A percentile compares a stretch with the other conserved stretches of the same genome.
Evolutionary conservation across 1,139 yeast genomes (phyloP).

Genomic region (Taphrina confusa): DNA sequence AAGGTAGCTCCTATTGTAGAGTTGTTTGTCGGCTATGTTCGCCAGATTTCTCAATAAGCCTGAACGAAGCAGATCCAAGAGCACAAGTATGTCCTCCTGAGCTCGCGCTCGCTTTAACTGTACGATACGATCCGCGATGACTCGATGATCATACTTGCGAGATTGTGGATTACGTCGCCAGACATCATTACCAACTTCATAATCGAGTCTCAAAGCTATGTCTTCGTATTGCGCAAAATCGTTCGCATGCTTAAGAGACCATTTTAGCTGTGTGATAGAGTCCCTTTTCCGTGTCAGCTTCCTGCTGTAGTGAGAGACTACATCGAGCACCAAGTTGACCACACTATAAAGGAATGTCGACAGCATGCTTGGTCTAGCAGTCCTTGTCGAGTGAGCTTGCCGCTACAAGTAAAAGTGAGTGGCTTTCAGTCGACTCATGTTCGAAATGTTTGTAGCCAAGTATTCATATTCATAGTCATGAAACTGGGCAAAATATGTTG

Average conservation of each 20-base stretch:
- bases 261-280: constrained; percentile 9
- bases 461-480: no score
- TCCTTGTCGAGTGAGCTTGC: no score
- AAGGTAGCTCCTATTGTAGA: constrained; percentile 53
- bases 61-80: constrained; percentile 73
- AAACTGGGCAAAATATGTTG: no score
- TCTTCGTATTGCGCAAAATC: constrained; percentile 31
- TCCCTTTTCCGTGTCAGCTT: not conserved
- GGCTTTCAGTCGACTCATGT: no score
- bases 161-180: constrained; percentile 82
- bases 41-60: constrained; percentile 88
- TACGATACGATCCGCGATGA: constrained; percentile 73
- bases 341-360: not conserved
- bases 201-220: constrained; percentile 24
- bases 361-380: no score
- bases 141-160: constrained; percentile 76
- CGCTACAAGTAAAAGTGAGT: no score
- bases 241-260: constrained; percentile 3
- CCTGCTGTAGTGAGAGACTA: constrained; percentile 16
- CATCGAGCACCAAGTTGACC: constrained; percentile 2
- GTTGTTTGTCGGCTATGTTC: constrained; percentile 75
- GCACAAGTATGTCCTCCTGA: constrained; percentile 57
- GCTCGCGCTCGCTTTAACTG: constrained; percentile 64
- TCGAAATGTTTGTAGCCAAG: no score
- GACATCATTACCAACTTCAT: constrained; percentile 28